Conservation (phyloP, 352 stramenopile species). For the Globisporangium solare region DNA sequence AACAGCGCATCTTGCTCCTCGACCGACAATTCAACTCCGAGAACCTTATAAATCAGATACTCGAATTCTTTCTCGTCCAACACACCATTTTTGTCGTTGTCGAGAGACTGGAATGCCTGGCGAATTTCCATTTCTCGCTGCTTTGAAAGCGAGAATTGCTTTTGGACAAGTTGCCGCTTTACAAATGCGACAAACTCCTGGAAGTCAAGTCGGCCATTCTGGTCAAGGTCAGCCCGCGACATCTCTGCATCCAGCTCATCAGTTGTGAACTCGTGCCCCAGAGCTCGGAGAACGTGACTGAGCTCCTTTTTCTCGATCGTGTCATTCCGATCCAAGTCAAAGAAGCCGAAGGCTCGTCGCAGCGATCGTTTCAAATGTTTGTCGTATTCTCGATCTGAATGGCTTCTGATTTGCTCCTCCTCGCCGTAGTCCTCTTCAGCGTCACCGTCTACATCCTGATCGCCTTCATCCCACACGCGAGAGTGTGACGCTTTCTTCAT, state of each 20-base stretch:
- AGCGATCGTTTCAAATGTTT: constrained; percentile 56
- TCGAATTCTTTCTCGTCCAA: constrained; percentile 76
- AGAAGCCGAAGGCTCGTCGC: constrained; percentile 72
- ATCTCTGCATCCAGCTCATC: constrained; percentile 66
- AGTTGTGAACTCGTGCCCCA: constrained; percentile 67
- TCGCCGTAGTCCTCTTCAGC: constrained; percentile 15
- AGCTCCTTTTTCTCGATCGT: constrained; percentile 72
- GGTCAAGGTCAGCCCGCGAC: constrained; percentile 48
- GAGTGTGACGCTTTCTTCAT: constrained; percentile 18
- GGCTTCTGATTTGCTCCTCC: constrained; percentile 17
- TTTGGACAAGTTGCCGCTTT: constrained; percentile 48
- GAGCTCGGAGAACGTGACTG: constrained; percentile 51
- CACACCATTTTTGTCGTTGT: constrained; percentile 58
- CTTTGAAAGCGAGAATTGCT: constrained; percentile 51
- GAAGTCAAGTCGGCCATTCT: constrained; percentile 68
- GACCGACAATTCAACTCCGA: constrained; percentile 67
- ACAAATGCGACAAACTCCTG: constrained; percentile 72
- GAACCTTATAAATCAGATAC: constrained; percentile 66
- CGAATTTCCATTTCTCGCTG: constrained; percentile 74
- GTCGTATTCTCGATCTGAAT: constrained; percentile 59
- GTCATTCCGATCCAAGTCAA: constrained; percentile 63
- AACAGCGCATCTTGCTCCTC: constrained; percentile 69
- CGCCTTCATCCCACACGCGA: not conserved
- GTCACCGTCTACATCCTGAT: not conserved
- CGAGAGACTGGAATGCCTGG: constrained; percentile 60